phyloP scores from a whole-genome alignment of 2,329 filamentous ascomycete species.

The Apiospora malaysiana region DNA sequence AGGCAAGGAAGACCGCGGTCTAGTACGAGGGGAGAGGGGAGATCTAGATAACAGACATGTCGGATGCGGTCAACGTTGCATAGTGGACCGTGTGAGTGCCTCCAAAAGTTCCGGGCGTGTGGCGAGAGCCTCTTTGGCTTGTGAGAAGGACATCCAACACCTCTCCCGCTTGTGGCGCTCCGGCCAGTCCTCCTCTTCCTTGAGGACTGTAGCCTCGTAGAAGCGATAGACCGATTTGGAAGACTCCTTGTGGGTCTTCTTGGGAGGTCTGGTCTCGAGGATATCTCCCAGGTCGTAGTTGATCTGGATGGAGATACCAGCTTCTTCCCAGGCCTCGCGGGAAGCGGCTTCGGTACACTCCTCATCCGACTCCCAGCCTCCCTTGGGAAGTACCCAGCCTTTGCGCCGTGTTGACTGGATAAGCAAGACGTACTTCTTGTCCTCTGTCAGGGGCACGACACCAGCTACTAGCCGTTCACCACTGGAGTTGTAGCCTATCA shows the following conservation, averaged over 20 bases:
- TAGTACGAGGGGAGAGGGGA: constrained; percentile 23
- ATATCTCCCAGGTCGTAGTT: constrained; percentile 87
- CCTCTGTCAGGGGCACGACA: constrained; percentile 85
- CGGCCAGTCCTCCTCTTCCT: constrained; percentile 88
- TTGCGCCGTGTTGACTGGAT: constrained; percentile 91
- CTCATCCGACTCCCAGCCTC: constrained; percentile 97
- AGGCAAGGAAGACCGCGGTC: constrained; percentile 23
- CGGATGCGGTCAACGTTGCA: constrained; percentile 54
- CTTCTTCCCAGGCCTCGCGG: constrained; percentile 97
- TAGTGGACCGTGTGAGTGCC: constrained; percentile 81
- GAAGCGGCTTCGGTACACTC: constrained; percentile 82
- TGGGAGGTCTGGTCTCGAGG: constrained; percentile 80
- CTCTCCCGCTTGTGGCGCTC: constrained; percentile 91
- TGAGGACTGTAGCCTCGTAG: constrained; percentile 86
- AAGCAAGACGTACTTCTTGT: constrained; percentile 87
- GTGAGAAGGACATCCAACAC: constrained; percentile 84
- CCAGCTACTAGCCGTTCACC: constrained; percentile 96
- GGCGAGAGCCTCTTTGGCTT: constrained; percentile 79
- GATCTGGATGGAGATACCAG: constrained; percentile 85
- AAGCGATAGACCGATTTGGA: constrained; percentile 75
- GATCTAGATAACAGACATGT: constrained; percentile 27
- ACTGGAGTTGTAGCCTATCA: constrained; percentile 84
- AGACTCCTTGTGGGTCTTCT: constrained; percentile 68
- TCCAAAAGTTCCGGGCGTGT: constrained; percentile 86
- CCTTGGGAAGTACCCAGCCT: constrained; percentile 96